These are phyloP conservation scores for Scalesia atractyloides DNA, from an alignment of 129 eudicot species.

Conservation along the genomic window DNA sequence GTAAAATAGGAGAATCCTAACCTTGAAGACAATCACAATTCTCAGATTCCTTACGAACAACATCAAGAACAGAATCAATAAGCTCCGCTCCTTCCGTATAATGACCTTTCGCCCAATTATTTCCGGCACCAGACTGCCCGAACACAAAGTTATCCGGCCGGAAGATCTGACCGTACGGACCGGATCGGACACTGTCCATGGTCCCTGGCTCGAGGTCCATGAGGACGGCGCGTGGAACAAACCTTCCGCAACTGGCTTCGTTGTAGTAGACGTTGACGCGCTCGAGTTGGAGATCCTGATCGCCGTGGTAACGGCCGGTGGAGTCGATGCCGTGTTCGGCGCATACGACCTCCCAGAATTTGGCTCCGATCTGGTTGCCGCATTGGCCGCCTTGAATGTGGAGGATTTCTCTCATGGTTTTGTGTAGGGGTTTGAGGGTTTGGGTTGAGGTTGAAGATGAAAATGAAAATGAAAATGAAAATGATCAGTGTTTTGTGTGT, in stretches of 20 bases:
- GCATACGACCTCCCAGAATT: slow-evolving; percentile 83
- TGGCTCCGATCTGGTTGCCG: slow-evolving; percentile 83
- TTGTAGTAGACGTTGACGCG: slow-evolving; percentile 77
- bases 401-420: slow-evolving; percentile 68
- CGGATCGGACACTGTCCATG: slow-evolving; percentile 78
- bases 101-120: slow-evolving; percentile 78
- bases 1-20: slow-evolving; percentile 2
- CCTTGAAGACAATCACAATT: slow-evolving; percentile 75
- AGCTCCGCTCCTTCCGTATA: slow-evolving; percentile 84
- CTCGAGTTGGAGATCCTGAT: slow-evolving; percentile 62
- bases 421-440: slow-evolving; percentile 4
- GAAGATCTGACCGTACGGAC: slow-evolving; percentile 76
- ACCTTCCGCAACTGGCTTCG: slow-evolving; percentile 72
- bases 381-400: slow-evolving; percentile 85
- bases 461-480: too few species aligned
- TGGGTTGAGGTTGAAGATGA: slow-evolving; percentile 8
- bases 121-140: slow-evolving; percentile 79
- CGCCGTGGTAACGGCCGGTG: slow-evolving; percentile 62
- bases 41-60: slow-evolving; percentile 73
- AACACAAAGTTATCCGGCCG: slow-evolving; percentile 78
- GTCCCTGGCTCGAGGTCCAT: slow-evolving; percentile 90
- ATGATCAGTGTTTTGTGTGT: neutral
- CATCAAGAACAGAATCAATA: slow-evolving; percentile 74
- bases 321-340: slow-evolving; percentile 80
- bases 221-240: slow-evolving; percentile 74